Percentiles rank a stretch among this genome's conserved stretches.
Conservation (phyloP, 139 green algal species). For the Auxenochlorella protothecoides region DNA sequence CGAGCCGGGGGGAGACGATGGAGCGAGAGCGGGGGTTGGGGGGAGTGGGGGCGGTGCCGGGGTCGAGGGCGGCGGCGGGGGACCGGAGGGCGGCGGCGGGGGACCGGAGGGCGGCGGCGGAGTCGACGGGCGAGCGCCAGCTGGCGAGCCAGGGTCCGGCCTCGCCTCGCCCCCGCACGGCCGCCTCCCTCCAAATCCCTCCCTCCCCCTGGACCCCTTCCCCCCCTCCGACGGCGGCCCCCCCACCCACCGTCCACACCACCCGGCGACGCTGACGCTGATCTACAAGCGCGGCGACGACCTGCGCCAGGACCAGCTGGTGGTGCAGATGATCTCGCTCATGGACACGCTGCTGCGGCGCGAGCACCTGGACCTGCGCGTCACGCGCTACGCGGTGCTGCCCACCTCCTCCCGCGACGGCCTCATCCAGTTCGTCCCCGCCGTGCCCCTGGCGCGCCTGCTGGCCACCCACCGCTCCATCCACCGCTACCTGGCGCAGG, state of each 20-base stretch:
- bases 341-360: slow-evolving; percentile 95
- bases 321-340: slow-evolving; percentile 83
- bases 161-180: neutral
- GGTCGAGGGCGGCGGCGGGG: neutral
- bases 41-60: slow-evolving; percentile 3
- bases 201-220: neutral
- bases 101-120: neutral
- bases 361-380: slow-evolving; percentile 67
- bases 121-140: too few relatives aligned
- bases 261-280: slow-evolving; percentile 23
- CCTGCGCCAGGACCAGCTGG: slow-evolving; percentile 82
- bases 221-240: neutral
- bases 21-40: neutral
- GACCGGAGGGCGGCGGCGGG: neutral
- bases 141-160: too few relatives aligned
- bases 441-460: slow-evolving; percentile 55
- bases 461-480: slow-evolving; percentile 78
- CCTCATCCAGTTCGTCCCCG: slow-evolving; percentile 89
- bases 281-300: slow-evolving; percentile 99
- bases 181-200: neutral
- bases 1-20: slow-evolving; percentile 8
- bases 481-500: slow-evolving; percentile 59
- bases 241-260: neutral
- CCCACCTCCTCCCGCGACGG: slow-evolving; percentile 73
- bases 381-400: slow-evolving; percentile 89